phyloP scores from a whole-genome alignment of 2,329 filamentous ascomycete species.

The Didymella keratinophila region DNA sequence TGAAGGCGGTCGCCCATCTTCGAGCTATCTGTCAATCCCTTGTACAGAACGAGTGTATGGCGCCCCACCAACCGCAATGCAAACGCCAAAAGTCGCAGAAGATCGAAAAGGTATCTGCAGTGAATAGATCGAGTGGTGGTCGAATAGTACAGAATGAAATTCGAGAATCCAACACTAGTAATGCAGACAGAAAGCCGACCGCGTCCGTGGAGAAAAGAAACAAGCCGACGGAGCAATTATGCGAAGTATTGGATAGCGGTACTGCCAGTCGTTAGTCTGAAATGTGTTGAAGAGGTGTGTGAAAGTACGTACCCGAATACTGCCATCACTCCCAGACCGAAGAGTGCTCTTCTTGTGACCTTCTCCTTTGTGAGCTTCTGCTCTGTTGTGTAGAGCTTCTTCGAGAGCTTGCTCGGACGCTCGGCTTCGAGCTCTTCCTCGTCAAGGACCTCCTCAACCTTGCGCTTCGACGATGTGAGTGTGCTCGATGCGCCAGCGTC shows the following conservation, averaged over 20 bases:
- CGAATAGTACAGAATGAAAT: conserved; percentile 15
- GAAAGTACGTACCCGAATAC: conserved; percentile 82
- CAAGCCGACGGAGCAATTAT: conserved; percentile 1
- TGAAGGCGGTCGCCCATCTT: conserved; percentile 1
- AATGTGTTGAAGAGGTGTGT: background rate
- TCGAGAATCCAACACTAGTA: conserved; percentile 18
- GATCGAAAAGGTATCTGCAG: conserved; percentile 19
- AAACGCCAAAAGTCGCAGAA: conserved; percentile 21
- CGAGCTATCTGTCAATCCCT: no score
- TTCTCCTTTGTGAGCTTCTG: conserved; percentile 83
- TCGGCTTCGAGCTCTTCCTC: conserved; percentile 57
- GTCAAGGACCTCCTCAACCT: conserved; percentile 67
- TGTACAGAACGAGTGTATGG: conserved; percentile 29
- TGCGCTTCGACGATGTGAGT: conserved; percentile 46
- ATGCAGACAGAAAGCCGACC: conserved; percentile 22
- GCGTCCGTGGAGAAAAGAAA: conserved; percentile 15
- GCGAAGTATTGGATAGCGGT: conserved; percentile 19
- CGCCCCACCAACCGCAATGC: background rate
- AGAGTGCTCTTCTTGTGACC: conserved; percentile 82
- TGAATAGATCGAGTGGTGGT: conserved; percentile 16
- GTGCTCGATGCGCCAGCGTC: conserved; percentile 44
- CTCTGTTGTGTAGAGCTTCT: conserved; percentile 69
- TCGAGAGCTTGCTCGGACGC: conserved; percentile 74
- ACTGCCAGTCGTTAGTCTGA: conserved; percentile 4
- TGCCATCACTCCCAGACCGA: conserved; percentile 86